Conservation (phyloP, 1,284 basidiomycete genomes). For the Malassezia slooffiae region DNA sequence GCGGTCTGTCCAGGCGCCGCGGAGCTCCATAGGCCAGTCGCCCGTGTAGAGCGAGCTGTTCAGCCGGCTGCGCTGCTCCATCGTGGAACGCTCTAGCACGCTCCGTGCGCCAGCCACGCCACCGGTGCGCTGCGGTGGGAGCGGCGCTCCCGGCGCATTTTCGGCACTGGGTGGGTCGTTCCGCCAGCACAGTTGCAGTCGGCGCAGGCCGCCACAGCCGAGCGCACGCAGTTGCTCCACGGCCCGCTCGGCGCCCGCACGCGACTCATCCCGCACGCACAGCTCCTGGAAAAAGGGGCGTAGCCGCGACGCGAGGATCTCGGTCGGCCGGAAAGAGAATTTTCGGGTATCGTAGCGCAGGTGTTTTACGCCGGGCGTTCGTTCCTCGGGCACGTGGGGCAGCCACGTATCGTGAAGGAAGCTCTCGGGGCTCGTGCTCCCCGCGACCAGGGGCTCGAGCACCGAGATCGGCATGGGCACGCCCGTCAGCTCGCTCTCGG, state of each 20-base stretch:
- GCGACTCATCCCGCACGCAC: neutral
- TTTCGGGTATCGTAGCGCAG: constrained; percentile 34
- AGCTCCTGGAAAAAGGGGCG: constrained; percentile 23
- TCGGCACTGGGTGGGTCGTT: neutral
- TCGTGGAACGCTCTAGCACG: too few relatives aligned
- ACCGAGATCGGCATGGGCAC: constrained; percentile 17
- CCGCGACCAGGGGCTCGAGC: constrained; percentile 17
- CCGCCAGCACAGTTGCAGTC: constrained; percentile 5
- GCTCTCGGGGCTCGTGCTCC: constrained; percentile 13
- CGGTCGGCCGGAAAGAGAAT: constrained; percentile 30
- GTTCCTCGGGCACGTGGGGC: too few relatives aligned
- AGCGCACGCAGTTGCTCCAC: neutral
- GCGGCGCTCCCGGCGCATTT: neutral
- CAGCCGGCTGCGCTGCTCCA: constrained; percentile 1
- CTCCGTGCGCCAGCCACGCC: neutral
- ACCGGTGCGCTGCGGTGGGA: neutral
- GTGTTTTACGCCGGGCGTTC: constrained; percentile 17
- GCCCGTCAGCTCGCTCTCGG: constrained; percentile 17
- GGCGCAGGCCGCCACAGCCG: neutral
- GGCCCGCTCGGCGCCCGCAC: neutral
- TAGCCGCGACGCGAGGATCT: constrained; percentile 25
- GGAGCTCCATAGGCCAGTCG: constrained; percentile 26
- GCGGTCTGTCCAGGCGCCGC: constrained; percentile 31
- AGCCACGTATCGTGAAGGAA: constrained; percentile 4
- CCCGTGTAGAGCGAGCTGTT: constrained; percentile 2